phyloP scores from a whole-genome alignment of 75 land plant species.

The Pinus tabuliformis region DNA sequence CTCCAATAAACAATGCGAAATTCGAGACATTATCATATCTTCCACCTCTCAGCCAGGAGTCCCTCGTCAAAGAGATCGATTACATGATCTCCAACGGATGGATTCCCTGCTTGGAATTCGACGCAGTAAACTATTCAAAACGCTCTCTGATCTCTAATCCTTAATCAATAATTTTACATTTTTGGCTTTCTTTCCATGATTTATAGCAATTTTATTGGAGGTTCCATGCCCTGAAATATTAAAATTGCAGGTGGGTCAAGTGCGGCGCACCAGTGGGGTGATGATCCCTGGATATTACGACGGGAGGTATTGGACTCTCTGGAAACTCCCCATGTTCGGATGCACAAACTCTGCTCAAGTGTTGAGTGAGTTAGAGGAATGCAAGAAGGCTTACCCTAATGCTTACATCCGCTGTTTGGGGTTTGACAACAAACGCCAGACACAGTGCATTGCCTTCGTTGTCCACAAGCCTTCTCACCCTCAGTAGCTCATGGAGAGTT shows the following conservation, averaged over 20 bases:
- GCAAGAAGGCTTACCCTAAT: constrained; percentile 66
- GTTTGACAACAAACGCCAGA: constrained; percentile 62
- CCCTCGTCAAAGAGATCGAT: constrained; percentile 60
- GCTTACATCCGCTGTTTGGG: constrained; percentile 60
- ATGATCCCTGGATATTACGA: constrained; percentile 64
- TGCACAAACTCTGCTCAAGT: constrained; percentile 66
- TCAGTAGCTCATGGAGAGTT: no score
- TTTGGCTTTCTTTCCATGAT: not conserved
- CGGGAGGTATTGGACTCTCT: constrained; percentile 73
- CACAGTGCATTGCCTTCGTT: constrained; percentile 59
- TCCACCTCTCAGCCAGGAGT: constrained; percentile 50
- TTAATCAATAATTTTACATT: not conserved
- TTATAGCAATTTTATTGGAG: not conserved
- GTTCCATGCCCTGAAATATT: not conserved
- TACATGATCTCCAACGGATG: constrained; percentile 54
- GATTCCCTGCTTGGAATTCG: constrained; percentile 80
- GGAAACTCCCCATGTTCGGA: constrained; percentile 83
- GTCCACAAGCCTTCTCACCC: constrained; percentile 31
- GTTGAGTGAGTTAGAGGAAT: constrained; percentile 51
- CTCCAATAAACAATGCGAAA: constrained; percentile 52
- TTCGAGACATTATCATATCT: constrained; percentile 72
- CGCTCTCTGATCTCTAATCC: not conserved
- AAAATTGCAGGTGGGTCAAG: constrained; percentile 24
- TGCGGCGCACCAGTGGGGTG: constrained; percentile 22
- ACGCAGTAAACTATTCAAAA: constrained; percentile 27